Base-by-base conservation (phyloP, 2,329 filamentous ascomycete species). In the Apiospora kogelbergensis region DNA sequence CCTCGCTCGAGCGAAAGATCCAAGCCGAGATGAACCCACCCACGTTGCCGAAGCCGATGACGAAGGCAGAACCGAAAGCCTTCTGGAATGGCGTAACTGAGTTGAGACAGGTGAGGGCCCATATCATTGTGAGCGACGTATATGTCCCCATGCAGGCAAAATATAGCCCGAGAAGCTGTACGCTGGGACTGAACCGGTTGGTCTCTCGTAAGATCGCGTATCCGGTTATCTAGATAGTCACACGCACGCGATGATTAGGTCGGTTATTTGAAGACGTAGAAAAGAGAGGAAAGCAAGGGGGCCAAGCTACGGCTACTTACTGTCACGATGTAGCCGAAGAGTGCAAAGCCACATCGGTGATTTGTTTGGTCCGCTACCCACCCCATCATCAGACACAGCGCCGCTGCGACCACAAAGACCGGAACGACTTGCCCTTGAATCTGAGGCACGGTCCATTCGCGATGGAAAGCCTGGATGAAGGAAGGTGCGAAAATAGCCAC, bases 1-100 rank as follows among this genome's bases (percentile, higher is more conserved):
- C 72, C 26, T 71, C 69, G 41, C 69, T 72, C 11, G 67, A 72
- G 24, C 69, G 72, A 60, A 73, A 73, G 64, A 73, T 71, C 72
- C 72, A 73, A 7, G 72, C 68, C 9, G 72, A 73, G 30, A 73
- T 70, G 64, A 72, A 73, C 5, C 68, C 44, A 6, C 70, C 53
- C 9, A 81, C 63, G 78, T 81, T 57, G 78, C 81, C 71, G 79
- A 81, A 48, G 78, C 79, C 42, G 79, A 85, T 65, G 78, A 78
- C 42, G 79, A 84, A 57, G 76, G 82, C 60, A 71, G 70, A 22
- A 70, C 77, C 41, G 73, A 77, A 48, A 72, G 72, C 72, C 24
- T 71, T 68, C 48, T 73, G 72, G 20, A 73, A 73, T 2, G 72
- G 71, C 0, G 72, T 73, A 20, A 65, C 65, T 11, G 72, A 53